phyloP scores from a whole-genome alignment of 495 filamentous ascomycete species.

The Aspergillus bridgeri region DNA sequence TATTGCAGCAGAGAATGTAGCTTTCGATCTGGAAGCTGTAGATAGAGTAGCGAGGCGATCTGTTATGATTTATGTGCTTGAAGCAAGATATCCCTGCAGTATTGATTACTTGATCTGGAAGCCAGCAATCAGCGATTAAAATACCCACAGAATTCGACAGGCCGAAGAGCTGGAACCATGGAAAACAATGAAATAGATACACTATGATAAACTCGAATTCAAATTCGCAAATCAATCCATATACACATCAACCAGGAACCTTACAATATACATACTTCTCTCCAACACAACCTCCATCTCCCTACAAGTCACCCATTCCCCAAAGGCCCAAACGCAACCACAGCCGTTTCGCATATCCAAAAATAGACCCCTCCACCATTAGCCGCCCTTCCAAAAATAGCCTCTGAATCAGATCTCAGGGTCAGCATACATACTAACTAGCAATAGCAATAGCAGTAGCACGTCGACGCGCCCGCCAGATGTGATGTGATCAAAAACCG shows the following conservation, averaged over 20 bases:
- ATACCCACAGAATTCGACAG: not conserved
- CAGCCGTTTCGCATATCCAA: not conserved
- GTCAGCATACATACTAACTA: too few relatives aligned
- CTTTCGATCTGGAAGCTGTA: not conserved
- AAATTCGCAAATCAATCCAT: too few relatives aligned
- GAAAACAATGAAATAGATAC: not conserved
- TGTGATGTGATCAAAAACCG: not conserved
- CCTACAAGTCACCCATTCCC: too few relatives aligned
- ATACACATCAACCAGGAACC: too few relatives aligned
- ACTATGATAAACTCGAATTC: too few relatives aligned
- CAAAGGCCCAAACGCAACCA: too few relatives aligned
- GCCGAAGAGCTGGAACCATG: not conserved
- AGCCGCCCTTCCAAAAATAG: not conserved
- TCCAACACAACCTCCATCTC: too few relatives aligned
- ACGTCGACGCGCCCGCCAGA: too few relatives aligned
- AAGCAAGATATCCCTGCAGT: not conserved
- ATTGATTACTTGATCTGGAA: not conserved
- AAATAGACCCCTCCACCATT: not conserved
- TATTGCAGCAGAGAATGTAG: constrained; percentile 1
- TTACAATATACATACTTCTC: too few relatives aligned
- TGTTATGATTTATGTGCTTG: not conserved
- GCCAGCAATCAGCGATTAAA: not conserved
- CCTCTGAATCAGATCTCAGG: too few relatives aligned
- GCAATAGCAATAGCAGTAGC: too few relatives aligned
- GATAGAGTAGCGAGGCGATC: not conserved